Conservation (phyloP, 2,329 filamentous ascomycete species). For the Microdochium nivale region DNA sequence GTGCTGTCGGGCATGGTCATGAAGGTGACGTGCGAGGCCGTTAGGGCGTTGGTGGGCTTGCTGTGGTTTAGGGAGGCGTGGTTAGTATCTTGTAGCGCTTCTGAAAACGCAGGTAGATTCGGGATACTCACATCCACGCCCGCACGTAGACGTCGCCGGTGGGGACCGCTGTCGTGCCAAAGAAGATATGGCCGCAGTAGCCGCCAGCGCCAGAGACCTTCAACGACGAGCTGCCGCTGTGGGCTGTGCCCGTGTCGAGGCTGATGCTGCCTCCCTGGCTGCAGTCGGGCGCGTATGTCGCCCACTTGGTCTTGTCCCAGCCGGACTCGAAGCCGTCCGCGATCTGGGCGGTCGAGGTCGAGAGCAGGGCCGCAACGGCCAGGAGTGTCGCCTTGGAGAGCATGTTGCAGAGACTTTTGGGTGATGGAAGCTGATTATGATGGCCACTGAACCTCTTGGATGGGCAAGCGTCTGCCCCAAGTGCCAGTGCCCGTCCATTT, state of each 20-base stretch:
- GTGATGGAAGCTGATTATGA: neutral
- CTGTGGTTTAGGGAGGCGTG: constrained; percentile 20
- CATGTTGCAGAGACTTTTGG: constrained; percentile 23
- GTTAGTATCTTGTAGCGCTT: constrained; percentile 8
- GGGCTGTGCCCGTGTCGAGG: constrained; percentile 46
- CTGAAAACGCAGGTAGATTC: neutral
- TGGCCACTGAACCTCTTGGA: no score
- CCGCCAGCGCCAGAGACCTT: constrained; percentile 43
- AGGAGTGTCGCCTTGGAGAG: constrained; percentile 32
- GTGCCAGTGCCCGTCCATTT: no score
- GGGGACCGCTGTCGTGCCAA: constrained; percentile 48
- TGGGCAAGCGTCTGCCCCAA: no score
- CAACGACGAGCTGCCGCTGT: constrained; percentile 47
- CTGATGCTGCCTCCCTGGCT: constrained; percentile 48
- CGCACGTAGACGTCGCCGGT: constrained; percentile 49
- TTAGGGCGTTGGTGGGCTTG: constrained; percentile 48
- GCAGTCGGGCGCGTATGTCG: constrained; percentile 50
- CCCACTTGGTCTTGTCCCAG: constrained; percentile 48
- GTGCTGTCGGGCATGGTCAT: constrained; percentile 55
- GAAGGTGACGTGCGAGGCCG: constrained; percentile 50
- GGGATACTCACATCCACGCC: constrained; percentile 41
- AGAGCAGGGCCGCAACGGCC: constrained; percentile 33
- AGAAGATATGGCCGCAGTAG: constrained; percentile 52
- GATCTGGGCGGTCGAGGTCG: constrained; percentile 41
- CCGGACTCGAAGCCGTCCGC: constrained; percentile 49